Percentiles rank a stretch among this genome's conserved stretches.
These are phyloP conservation scores for Kodamaea laetipori DNA, from an alignment of 805 yeast species.

Conservation along the genomic window DNA sequence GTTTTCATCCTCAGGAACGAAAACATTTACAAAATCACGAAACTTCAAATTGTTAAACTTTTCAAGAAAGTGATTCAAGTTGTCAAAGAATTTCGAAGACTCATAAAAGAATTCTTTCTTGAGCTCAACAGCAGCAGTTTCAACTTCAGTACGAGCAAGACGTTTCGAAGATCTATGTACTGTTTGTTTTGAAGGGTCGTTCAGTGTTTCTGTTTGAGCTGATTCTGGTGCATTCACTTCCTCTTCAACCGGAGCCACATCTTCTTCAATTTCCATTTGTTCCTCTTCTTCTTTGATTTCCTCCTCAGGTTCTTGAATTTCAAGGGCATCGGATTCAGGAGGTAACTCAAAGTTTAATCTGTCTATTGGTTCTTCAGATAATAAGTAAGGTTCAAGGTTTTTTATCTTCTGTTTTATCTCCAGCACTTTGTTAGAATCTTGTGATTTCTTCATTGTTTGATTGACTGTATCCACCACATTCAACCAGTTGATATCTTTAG, in stretches of 20 bases:
- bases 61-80: conserved; percentile 21
- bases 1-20: conserved; percentile 15
- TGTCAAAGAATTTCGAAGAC: conserved; percentile 27
- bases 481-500: conserved; percentile 24
- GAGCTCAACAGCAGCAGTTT: conserved; percentile 26
- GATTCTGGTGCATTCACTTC: not conserved
- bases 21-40: conserved; percentile 11
- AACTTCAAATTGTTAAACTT: conserved; percentile 4
- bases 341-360: conserved; percentile 36
- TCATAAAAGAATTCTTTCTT: conserved; percentile 28
- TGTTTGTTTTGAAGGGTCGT: conserved; percentile 9
- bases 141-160: conserved; percentile 29
- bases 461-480: conserved; percentile 35
- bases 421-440: conserved; percentile 33
- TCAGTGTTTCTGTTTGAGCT: not conserved
- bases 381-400: conserved; percentile 53
- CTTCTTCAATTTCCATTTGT: conserved; percentile 17
- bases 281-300: conserved; percentile 7
- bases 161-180: conserved; percentile 35
- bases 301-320: conserved; percentile 7
- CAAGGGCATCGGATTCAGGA: conserved; percentile 2
- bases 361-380: conserved; percentile 52
- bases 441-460: conserved; percentile 31
- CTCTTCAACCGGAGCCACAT: not conserved
- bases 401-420: conserved; percentile 41